A percentile compares a stretch with the other conserved stretches of the same genome.
These are phyloP conservation scores for Diaporthe caulivora DNA, from an alignment of 2,329 filamentous ascomycete genomes.

Conservation along the genomic window DNA sequence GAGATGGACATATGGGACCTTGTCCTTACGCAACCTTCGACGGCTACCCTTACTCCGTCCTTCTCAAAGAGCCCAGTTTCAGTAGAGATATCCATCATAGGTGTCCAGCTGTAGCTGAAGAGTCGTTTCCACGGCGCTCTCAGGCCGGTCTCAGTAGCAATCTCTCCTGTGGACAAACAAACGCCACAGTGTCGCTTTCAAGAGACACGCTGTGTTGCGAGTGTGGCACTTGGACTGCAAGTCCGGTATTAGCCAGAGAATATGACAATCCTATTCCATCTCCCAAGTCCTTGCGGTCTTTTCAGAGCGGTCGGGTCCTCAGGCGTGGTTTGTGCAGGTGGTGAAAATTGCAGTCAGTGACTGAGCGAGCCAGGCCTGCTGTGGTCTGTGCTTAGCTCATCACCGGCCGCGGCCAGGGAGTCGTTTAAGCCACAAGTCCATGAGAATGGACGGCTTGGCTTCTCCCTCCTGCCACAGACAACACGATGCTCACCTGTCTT, in stretches of 20 bases:
- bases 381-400: slow-evolving; percentile 29
- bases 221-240: too few relatives aligned
- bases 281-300: background rate
- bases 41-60: slow-evolving; percentile 38
- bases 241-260: background rate
- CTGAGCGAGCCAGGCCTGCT: background rate
- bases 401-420: background rate
- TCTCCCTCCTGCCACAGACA: background rate
- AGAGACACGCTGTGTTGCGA: background rate
- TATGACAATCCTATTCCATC: background rate
- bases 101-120: background rate
- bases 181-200: background rate
- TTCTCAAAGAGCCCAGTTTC: slow-evolving; percentile 42
- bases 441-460: background rate
- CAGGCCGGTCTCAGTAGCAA: background rate
- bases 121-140: background rate
- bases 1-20: background rate
- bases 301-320: background rate
- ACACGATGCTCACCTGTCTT: background rate
- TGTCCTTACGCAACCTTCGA: slow-evolving; percentile 38
- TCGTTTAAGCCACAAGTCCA: background rate
- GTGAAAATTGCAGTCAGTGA: slow-evolving; percentile 1
- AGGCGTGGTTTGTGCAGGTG: background rate
- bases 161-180: background rate
- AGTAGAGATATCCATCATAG: background rate